Base-by-base conservation (phyloP, 1,284 basidiomycete species). In the Irpex lacteus region DNA sequence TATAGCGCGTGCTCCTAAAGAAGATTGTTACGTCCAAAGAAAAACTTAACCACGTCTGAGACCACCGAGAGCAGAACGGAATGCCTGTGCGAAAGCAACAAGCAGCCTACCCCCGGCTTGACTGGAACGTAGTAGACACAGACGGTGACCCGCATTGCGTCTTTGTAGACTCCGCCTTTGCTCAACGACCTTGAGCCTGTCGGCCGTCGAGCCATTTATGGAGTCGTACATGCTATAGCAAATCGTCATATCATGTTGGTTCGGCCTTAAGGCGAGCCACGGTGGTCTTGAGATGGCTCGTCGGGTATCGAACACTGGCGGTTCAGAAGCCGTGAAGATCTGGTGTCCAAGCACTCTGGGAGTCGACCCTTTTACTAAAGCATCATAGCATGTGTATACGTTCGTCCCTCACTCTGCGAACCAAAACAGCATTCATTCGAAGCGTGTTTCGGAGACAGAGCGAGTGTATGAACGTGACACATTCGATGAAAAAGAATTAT, bases 351-450 rank as follows among this genome's bases (percentile, higher is more conserved):
- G 47, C 67, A 40, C 59, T 21, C 61, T 44, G 64, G 73, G 74
- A 74, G 70, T 81, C 80, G 76, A 81, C 79, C 78, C 79, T 81
- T 81, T 81, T 81, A 81, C 80, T 79, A 73, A 67, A 70, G 71
- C 79, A 81, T 80, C 79, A 67, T 74, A 36, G 75, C 71, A 40
- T 52, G 15, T 59, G 44, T 11, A 37, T 32, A 50, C 5, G 13
- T 18, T n/a, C 18, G 26, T 55, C 26, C 32, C 15, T 44, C 18
- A 13, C 37, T 59, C 18, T 40, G 50, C 8, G 50, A n/a, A 18
- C 11, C 19, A 47, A n/a, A 8, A 19, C 8, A 52, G 19, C 49
- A 11, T 7, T 15, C 50, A 44, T 44, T n/a, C 40, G 40, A 18
- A 52, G 50, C n/a, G 18, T 11, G 19, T 52, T 21, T 19, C 8